These are phyloP conservation scores for Posidonia oceanica DNA, from an alignment of 116 monocot species.

Conservation along the genomic window DNA sequence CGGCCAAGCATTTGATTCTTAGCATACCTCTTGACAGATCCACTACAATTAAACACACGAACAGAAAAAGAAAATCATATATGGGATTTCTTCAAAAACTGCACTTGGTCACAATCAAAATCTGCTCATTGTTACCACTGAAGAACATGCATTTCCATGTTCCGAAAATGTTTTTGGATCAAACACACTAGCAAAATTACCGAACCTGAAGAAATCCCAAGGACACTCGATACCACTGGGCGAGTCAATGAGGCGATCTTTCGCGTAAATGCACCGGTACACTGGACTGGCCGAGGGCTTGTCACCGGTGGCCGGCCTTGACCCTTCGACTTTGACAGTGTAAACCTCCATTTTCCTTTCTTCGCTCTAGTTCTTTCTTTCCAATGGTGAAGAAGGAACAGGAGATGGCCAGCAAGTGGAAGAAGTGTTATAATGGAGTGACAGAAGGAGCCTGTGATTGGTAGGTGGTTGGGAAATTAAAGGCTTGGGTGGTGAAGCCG, in stretches of 20 bases:
- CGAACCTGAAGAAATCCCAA: constrained; percentile 87
- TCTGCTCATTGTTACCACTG: not conserved
- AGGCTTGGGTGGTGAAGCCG: not conserved
- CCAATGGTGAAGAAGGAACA: not conserved
- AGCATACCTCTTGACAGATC: constrained; percentile 60
- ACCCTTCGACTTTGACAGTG: constrained; percentile 59
- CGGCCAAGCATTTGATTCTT: constrained; percentile 78
- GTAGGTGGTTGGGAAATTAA: constrained; percentile 1
- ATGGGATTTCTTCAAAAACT: no score
- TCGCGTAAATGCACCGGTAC: constrained; percentile 72
- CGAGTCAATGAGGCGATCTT: constrained; percentile 50
- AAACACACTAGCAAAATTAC: not conserved
- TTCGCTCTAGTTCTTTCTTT: not conserved
- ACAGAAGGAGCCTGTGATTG: not conserved
- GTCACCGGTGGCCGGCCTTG: constrained; percentile 27
- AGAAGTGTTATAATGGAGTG: not conserved
- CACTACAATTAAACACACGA: constrained; percentile 31
- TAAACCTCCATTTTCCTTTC: constrained; percentile 41
- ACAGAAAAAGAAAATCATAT: no score
- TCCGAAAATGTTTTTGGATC: no score
- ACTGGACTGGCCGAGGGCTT: constrained; percentile 79
- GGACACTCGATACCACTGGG: constrained; percentile 53
- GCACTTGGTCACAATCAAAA: not conserved
- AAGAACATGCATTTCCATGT: no score
- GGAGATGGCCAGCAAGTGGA: not conserved